phyloP scores from a whole-genome alignment of 2,329 filamentous ascomycete species.

The Cryphonectria japonica region DNA sequence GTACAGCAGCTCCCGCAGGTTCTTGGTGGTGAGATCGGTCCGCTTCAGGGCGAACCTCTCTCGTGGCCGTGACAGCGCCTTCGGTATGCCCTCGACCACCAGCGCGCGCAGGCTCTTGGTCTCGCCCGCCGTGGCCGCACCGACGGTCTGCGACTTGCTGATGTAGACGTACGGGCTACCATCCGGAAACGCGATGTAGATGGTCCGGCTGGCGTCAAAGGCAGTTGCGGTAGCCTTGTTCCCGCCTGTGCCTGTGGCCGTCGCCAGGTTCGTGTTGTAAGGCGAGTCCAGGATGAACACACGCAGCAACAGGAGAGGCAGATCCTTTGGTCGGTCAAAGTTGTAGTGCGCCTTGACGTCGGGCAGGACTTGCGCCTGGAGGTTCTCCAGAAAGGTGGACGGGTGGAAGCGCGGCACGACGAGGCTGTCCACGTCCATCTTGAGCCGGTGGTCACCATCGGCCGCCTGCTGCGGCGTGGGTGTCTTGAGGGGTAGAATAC shows the following conservation, averaged over 20 bases:
- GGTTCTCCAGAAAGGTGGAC: constrained; percentile 75
- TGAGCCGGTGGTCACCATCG: constrained; percentile 46
- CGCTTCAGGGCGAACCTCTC: constrained; percentile 71
- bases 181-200: constrained; percentile 83
- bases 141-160: constrained; percentile 53
- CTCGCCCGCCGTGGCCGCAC: constrained; percentile 51
- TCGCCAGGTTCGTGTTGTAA: constrained; percentile 67
- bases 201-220: constrained; percentile 69
- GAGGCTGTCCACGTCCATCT: constrained; percentile 51
- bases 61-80: constrained; percentile 76
- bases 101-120: constrained; percentile 69
- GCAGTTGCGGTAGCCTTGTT: constrained; percentile 38
- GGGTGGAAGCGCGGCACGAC: constrained; percentile 75
- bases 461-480: constrained; percentile 34
- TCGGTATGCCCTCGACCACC: constrained; percentile 78
- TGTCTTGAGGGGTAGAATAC: constrained; percentile 56
- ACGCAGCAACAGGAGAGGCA: constrained; percentile 75
- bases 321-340: constrained; percentile 69
- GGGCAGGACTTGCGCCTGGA: constrained; percentile 75
- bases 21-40: constrained; percentile 72
- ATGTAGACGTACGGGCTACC: constrained; percentile 76
- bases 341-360: constrained; percentile 85
- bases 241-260: constrained; percentile 35
- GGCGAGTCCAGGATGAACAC: constrained; percentile 81
- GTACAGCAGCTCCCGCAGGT: constrained; percentile 70